Evolutionary conservation across 2,329 filamentous ascomycete genomes (phyloP), one percentile per base, ranked within the genome.

Genomic region (Aspergillus awamori): DNA sequence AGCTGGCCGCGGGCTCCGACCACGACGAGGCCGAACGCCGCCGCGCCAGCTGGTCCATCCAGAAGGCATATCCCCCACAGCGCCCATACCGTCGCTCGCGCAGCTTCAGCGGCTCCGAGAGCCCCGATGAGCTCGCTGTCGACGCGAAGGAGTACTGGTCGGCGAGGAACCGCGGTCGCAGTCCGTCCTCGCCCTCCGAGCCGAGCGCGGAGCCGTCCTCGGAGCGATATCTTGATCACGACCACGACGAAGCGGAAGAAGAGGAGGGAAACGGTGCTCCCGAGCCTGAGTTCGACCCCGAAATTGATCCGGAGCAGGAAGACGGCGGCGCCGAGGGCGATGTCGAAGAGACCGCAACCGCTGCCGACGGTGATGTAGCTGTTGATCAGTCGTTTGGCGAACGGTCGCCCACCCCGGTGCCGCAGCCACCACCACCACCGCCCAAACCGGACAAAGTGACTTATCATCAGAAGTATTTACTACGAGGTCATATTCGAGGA

Each of bases 401-500:
- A 57, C 74, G 73, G n/a, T 72, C 72, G 11, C 67, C 71, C 11
- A 75, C 72, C 30, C 72, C 77, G 11, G 72, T 78, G 6, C 77
- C 75, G 58, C 76, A 74, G 39, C 76, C 73, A 22, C 76, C 73
- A 53, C 76, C 73, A 39, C 78, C 76, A 30, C 75, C 73, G 47
- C 79, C 78, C 11, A 83, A 87, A 63, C 84, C 86, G 4, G 80
- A 82, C 22, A 78, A 77, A 24, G 84, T 93, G 15, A 83, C 89
- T 72, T 96, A 93, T 79, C 84, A 81, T 45, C 84, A 87, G 36
- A 86, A 87, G 57, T 85, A 93, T 65, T 84, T 89, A 20, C 83
- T 97, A 20, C 85, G 83, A 63, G 93, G 93, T 2, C 94, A 98
- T 79, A 83, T 86, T 53, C 87, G 89, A 62, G 88, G 91, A 22